Evolutionary conservation across 1,284 basidiomycete species (phyloP), one percentile per base, ranked within the genome.

Genomic region (Ganoderma lucidum): DNA sequence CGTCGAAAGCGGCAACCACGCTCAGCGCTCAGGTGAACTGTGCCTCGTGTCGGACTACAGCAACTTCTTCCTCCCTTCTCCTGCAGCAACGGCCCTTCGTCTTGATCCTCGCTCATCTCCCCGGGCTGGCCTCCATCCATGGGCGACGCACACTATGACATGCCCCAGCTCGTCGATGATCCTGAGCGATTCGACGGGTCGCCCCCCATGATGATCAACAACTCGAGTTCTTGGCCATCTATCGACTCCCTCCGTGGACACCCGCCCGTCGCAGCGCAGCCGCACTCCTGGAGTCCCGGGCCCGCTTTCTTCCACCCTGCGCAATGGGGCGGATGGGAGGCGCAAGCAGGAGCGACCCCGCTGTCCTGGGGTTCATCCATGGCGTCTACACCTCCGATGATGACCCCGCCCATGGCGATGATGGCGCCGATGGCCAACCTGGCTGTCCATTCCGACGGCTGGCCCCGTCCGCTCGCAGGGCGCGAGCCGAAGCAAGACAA

Each of bases 71-170:
- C 39, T 61, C 39, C 23, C 19, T 23, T 23, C 17, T 15, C 37
- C 41, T 45, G 35, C 39, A 41, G 53, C 51, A 58, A 32, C 37
- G 59, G 63, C 64, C 32, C 44, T 68, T 66, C 67, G 63, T 44
- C 69, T 64, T 73, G 55, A 71, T 70, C 72, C 63, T 68, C 60
- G 19, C 23, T 67, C 66, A 69, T 70, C 69, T 73, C 65, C 44
- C 30, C 30, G 60, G 17, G n/a, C 59, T 61, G n/a, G 37, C 41
- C 41, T 30, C 53, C 59, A 61, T 15, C 62, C 58, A 70, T 71
- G 70, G 68, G 53, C 68, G 66, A 68, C 53, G 9, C 23, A n/a
- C 71, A 67, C 66, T 6, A 42, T 45, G 72, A 68, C 51, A 71
- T 73, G 64, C 72, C 72, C 8, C 23, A 19, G 12, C 72, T 73